Evolutionary conservation across 2,329 filamentous ascomycete species (phyloP).

Genomic region (Ceratocystis alfenasii): DNA sequence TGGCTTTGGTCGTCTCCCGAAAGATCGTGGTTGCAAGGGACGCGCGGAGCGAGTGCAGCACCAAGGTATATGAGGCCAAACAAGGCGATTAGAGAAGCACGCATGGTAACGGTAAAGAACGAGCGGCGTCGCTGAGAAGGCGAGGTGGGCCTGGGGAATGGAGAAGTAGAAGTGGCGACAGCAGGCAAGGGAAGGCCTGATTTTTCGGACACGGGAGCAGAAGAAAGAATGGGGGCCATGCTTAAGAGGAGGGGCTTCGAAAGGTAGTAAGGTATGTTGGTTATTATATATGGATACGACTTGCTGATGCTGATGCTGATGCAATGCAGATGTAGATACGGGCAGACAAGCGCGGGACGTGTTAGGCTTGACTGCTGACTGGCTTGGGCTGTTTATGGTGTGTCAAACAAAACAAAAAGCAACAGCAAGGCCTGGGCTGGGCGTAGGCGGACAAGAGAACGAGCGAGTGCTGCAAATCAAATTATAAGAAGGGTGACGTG

Average conservation of each 20-base stretch:
- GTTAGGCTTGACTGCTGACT: too few species aligned
- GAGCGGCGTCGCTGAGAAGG: slow-evolving; percentile 11
- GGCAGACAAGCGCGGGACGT: too few species aligned
- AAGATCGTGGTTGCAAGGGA: slow-evolving; percentile 1
- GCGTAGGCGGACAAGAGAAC: too few species aligned
- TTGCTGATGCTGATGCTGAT: too few species aligned
- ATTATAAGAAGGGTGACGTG: too few species aligned
- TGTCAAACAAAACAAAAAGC: too few species aligned
- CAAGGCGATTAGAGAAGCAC: slow-evolving; percentile 14
- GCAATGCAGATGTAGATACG: too few species aligned
- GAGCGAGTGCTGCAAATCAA: too few species aligned
- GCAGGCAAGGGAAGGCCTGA: slow-evolving; percentile 15
- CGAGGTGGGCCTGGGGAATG: background rate
- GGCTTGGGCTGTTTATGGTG: too few species aligned
- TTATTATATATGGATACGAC: too few species aligned
- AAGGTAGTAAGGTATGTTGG: too few species aligned
- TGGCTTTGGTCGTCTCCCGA: background rate
- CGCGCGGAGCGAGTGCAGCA: slow-evolving; percentile 13
- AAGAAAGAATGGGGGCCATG: slow-evolving; percentile 12
- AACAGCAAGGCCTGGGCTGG: too few species aligned
- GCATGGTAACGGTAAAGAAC: slow-evolving; percentile 13
- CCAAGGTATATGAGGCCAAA: slow-evolving; percentile 17
- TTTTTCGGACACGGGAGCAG: slow-evolving; percentile 14
- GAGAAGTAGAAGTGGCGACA: slow-evolving; percentile 1
- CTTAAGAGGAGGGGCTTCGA: background rate